Conservation (phyloP, 2,329 filamentous ascomycete genomes). For the Tympanopsis confertula region DNA sequence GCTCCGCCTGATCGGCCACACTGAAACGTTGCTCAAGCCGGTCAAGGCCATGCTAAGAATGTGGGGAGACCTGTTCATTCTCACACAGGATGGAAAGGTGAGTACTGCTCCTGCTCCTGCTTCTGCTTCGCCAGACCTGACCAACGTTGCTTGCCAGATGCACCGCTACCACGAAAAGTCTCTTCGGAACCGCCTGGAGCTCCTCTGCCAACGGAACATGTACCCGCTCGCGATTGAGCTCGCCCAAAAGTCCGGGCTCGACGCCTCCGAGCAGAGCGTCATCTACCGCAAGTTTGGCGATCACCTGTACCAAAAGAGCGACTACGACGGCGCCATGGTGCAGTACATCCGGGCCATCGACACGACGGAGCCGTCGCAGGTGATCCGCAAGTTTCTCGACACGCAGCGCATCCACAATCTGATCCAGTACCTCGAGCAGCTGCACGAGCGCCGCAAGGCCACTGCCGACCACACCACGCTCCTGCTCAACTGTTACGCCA, state of each 20-base stretch:
- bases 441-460: constrained; percentile 86
- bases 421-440: constrained; percentile 90
- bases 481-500: constrained; percentile 92
- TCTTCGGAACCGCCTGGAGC: constrained; percentile 80
- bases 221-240: constrained; percentile 86
- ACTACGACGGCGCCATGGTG: constrained; percentile 97
- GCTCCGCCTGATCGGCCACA: constrained; percentile 78
- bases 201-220: constrained; percentile 86
- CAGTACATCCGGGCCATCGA: constrained; percentile 95
- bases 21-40: constrained; percentile 70
- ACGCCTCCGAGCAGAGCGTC: constrained; percentile 69
- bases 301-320: constrained; percentile 84
- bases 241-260: constrained; percentile 78
- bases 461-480: constrained; percentile 93
- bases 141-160: constrained; percentile 38
- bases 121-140: constrained; percentile 4
- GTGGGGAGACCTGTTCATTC: constrained; percentile 85
- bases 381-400: constrained; percentile 93
- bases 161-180: constrained; percentile 83
- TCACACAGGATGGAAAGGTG: constrained; percentile 86
- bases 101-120: constrained; percentile 5
- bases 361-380: constrained; percentile 88
- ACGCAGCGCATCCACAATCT: constrained; percentile 95
- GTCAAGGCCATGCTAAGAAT: constrained; percentile 72
- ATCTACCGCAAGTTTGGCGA: constrained; percentile 93